These are phyloP conservation scores for Trametes sanguinea DNA, from an alignment of 768 basidiomycete genomes.

Conservation along the genomic window DNA sequence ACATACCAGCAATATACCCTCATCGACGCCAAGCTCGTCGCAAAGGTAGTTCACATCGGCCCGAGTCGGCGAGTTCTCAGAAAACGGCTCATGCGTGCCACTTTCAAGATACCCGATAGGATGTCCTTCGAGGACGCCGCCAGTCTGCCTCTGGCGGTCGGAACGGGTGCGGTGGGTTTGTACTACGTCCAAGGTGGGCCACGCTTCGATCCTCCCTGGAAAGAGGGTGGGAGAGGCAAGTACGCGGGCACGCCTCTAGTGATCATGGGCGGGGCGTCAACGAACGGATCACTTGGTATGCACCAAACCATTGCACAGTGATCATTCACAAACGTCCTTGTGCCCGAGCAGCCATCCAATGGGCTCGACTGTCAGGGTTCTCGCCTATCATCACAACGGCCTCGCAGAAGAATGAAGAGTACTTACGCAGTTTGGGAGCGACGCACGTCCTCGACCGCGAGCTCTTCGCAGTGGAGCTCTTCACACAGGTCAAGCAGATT, in stretches of 20 bases:
- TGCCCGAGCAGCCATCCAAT: slow-evolving; percentile 26
- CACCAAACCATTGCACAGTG: slow-evolving; percentile 19
- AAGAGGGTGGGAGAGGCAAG: slow-evolving; percentile 29
- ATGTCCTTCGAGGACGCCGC: slow-evolving; percentile 19
- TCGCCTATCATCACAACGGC: slow-evolving; percentile 34
- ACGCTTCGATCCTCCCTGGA: slow-evolving; percentile 30
- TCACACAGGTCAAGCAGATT: slow-evolving; percentile 20
- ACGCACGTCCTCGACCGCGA: slow-evolving; percentile 32
- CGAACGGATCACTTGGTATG: no score
- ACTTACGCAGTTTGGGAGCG: slow-evolving; percentile 24
- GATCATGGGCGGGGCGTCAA: slow-evolving; percentile 2
- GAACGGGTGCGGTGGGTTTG: slow-evolving; percentile 16
- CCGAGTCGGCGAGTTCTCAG: slow-evolving; percentile 21
- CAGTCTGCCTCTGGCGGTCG: slow-evolving; percentile 7
- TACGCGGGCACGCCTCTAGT: slow-evolving; percentile 34
- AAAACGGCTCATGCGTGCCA: slow-evolving; percentile 25
- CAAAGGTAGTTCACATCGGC: slow-evolving; percentile 27
- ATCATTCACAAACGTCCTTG: slow-evolving; percentile 26
- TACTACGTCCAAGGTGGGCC: slow-evolving; percentile 24
- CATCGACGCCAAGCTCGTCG: slow-evolving; percentile 9
- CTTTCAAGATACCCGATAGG: slow-evolving; percentile 6
- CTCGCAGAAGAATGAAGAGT: slow-evolving; percentile 27
- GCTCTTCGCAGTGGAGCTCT: slow-evolving; percentile 5
- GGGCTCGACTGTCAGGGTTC: slow-evolving; percentile 32
- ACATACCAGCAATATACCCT: slow-evolving; percentile 25